Base-by-base conservation (phyloP, 768 basidiomycete genomes). In the Russula vinacea region DNA sequence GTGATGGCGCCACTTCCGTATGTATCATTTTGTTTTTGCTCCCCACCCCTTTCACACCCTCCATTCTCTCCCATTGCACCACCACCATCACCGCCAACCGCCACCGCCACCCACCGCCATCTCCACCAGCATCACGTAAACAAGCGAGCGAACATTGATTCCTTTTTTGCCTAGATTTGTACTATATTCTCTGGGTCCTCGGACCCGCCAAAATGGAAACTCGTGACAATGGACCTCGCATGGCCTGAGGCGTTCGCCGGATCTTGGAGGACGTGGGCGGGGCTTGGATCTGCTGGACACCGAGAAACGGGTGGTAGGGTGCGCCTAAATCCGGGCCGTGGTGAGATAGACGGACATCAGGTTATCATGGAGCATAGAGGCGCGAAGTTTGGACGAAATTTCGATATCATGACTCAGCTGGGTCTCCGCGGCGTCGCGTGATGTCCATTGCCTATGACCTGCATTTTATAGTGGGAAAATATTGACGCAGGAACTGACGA, bases 1-100 rank as follows among this genome's bases (percentile, higher is more conserved):
- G 62, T 74, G 5, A 72, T 78, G 67, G 75, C 73, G 1, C 80
- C 80, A 0, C 70, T 85, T 49, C 84, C 84, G 84, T 86, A 61
- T 70, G 84, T 76, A n/a, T 9, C n/a, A 14, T 22, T 19, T 32
- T 22, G 7, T 11, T 50, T 29, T 16, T 26, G 24, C 26, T 7
- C n/a, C 24, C 1, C 0, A 0, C 24, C 7, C 49, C 50, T 17
- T 33, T 47, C 45, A 45, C 44, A 5, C 52, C 5, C 24, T 29
- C 39, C 17, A 19, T 11, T 22, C 37, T 40, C 29, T 35, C 16
- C 42, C 19, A 44, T 10, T 14, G 2, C 42, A 22, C 56, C 42
- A 32, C 56, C 26, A 57, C 11, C 55, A 6, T 32, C 53, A 54
- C n/a, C 53, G 8, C 17, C 37, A 16, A 40, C 39, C 39, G 16